Percentiles rank a stretch among this genome's conserved stretches.
These are phyloP conservation scores for Ormosia emarginata DNA, from an alignment of 306 rosid genomes.

Conservation along the genomic window DNA sequence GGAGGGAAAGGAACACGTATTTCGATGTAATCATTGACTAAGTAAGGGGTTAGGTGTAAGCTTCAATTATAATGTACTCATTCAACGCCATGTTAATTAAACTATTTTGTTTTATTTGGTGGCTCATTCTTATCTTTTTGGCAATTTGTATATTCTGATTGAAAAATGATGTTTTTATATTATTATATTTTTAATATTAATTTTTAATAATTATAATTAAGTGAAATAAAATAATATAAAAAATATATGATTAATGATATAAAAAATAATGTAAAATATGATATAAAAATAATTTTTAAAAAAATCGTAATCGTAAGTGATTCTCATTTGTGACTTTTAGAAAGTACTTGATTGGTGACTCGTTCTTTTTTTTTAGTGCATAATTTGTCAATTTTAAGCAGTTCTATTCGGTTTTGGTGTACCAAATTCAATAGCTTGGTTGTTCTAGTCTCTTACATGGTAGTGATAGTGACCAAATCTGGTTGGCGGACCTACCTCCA, in stretches of 20 bases:
- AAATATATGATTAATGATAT: too few relatives aligned
- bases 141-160: slow-evolving; percentile 6
- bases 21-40: background rate
- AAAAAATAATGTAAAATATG: too few relatives aligned
- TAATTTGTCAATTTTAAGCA: background rate
- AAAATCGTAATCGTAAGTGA: too few relatives aligned
- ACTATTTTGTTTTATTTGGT: background rate
- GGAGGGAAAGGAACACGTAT: background rate
- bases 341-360: background rate
- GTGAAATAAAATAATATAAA: too few relatives aligned
- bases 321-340: background rate
- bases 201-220: too few relatives aligned
- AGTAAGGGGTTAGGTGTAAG: background rate
- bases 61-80: background rate
- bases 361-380: background rate
- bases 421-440: background rate
- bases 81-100: background rate
- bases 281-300: too few relatives aligned
- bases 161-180: too few relatives aligned
- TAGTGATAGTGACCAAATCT: background rate
- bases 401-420: background rate
- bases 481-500: slow-evolving; percentile 7
- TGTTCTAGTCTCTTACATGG: background rate
- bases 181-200: too few relatives aligned
- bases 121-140: background rate